Evolutionary conservation across 305 asterid species (phyloP).

Genomic region (Fraxinus xanthoxyloides): DNA sequence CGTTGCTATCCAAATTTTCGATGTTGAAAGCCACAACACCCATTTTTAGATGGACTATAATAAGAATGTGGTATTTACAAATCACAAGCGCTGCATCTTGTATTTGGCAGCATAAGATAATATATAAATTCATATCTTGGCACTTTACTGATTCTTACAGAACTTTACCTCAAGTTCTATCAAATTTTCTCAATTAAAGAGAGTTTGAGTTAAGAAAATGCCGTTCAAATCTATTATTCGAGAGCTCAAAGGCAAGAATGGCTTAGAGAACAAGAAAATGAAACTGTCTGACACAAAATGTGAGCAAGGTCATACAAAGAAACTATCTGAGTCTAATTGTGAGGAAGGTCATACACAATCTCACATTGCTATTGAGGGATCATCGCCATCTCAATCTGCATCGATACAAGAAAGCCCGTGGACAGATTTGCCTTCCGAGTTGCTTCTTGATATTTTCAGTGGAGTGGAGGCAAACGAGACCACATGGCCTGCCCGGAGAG

Average conservation of each 20-base stretch:
- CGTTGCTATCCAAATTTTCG: neutral
- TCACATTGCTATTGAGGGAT: constrained; percentile 35
- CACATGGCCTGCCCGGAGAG: constrained; percentile 63
- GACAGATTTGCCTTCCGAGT: constrained; percentile 57
- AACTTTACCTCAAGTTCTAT: neutral
- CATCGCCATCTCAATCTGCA: constrained; percentile 30
- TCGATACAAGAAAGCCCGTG: constrained; percentile 44
- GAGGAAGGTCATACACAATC: constrained; percentile 30
- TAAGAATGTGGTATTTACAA: neutral
- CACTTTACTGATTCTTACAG: neutral
- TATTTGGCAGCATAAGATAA: neutral
- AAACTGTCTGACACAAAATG: constrained; percentile 28
- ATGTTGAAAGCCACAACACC: neutral
- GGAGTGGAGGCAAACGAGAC: constrained; percentile 51
- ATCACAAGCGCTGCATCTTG: neutral
- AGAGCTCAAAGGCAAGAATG: constrained; percentile 31
- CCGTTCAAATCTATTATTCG: constrained; percentile 37
- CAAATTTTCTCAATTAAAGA: constrained; percentile 1
- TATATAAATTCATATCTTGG: constrained; percentile 4
- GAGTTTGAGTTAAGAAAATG: constrained; percentile 34
- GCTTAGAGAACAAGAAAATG: constrained; percentile 31
- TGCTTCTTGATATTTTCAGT: constrained; percentile 60
- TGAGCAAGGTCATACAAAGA: constrained; percentile 30
- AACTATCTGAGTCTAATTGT: constrained; percentile 27
- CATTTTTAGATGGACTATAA: constrained; percentile 18